Conservation (phyloP, 495 filamentous ascomycete species). For the Pyrenula aspistea region DNA sequence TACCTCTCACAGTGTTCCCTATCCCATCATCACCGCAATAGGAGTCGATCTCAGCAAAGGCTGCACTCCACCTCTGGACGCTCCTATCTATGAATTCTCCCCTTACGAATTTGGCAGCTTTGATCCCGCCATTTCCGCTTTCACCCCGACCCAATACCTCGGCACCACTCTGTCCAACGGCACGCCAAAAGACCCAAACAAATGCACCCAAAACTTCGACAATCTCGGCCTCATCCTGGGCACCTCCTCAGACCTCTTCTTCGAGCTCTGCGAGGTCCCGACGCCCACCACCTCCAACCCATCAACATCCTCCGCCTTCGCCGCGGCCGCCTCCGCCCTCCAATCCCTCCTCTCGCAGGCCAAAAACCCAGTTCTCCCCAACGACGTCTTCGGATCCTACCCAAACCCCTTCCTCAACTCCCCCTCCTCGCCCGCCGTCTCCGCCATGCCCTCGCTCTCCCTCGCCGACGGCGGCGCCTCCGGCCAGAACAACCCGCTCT, state of each 20-base stretch:
- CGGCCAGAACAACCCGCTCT: constrained; percentile 32
- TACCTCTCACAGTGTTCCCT: constrained; percentile 22
- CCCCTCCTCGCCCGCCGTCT: constrained; percentile 13
- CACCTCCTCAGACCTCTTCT: constrained; percentile 26
- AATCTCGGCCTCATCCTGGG: constrained; percentile 38
- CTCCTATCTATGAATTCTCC: constrained; percentile 39
- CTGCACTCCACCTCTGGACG: constrained; percentile 20
- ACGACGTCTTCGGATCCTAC: constrained; percentile 22
- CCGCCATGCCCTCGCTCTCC: constrained; percentile 15
- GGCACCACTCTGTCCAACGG: constrained; percentile 26
- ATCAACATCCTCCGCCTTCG: constrained; percentile 7
- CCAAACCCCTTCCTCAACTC: constrained; percentile 34
- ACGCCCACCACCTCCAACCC: constrained; percentile 1
- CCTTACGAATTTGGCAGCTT: constrained; percentile 37
- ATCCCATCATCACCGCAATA: constrained; percentile 29
- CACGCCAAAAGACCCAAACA: constrained; percentile 8
- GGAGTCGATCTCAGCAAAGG: constrained; percentile 16
- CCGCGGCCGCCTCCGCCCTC: constrained; percentile 7
- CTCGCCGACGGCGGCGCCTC: constrained; percentile 32
- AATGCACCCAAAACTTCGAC: constrained; percentile 32
- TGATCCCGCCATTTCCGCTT: constrained; percentile 26
- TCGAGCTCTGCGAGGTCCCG: constrained; percentile 14
- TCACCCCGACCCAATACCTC: constrained; percentile 29
- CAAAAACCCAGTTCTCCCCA: background rate
- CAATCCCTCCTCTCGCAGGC: constrained; percentile 8